Conservation (phyloP, 2,329 filamentous ascomycete species). For the Fusarium sp. region DNA sequence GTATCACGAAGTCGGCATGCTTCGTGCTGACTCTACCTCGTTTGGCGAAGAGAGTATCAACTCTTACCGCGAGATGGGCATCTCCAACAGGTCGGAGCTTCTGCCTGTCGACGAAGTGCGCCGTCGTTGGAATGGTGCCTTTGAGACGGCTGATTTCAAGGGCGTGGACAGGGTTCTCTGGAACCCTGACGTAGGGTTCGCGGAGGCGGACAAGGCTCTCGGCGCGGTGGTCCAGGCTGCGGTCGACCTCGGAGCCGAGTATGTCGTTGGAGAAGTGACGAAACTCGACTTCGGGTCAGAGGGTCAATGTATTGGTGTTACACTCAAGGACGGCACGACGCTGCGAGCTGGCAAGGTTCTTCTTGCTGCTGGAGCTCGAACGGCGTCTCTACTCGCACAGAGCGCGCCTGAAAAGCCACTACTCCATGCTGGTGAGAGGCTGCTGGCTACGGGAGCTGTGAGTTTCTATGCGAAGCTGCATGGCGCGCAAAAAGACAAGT, state of each 20-base stretch:
- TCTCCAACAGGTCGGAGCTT: conserved; percentile 52
- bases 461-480: conserved; percentile 53
- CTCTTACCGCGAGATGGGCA: conserved; percentile 47
- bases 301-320: conserved; percentile 60
- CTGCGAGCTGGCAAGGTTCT: conserved; percentile 63
- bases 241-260: conserved; percentile 63
- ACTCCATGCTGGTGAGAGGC: conserved; percentile 61
- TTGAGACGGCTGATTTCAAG: conserved; percentile 65
- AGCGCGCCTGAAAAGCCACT: conserved; percentile 58
- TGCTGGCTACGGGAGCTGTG: conserved; percentile 65
- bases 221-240: conserved; percentile 62
- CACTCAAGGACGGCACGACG: conserved; percentile 54
- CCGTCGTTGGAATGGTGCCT: conserved; percentile 63
- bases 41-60: conserved; percentile 57
- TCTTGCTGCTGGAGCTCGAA: conserved; percentile 66
- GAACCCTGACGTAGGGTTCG: conserved; percentile 68
- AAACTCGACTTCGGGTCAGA: conserved; percentile 56
- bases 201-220: conserved; percentile 65
- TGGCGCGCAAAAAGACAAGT: conserved; percentile 56
- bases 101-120: conserved; percentile 62
- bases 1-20: conserved; percentile 68
- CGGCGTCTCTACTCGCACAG: conserved; percentile 61
- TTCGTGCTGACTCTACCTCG: conserved; percentile 51
- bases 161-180: conserved; percentile 64
- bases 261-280: conserved; percentile 60